Evolutionary conservation across 805 yeast species (phyloP), one percentile per base, ranked within the genome.

Genomic region (Barnettozyma botsteinii): DNA sequence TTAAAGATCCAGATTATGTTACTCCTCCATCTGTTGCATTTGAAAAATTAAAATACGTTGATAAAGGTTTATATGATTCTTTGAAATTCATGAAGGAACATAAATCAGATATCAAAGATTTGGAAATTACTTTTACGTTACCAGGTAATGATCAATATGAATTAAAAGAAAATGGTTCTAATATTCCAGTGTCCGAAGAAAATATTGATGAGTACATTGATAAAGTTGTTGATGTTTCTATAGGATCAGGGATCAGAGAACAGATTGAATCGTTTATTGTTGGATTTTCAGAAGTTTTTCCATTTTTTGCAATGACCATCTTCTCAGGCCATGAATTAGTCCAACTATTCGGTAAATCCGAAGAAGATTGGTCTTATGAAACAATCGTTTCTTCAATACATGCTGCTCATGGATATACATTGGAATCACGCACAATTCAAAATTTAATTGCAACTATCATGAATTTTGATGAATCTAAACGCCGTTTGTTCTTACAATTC

Each of bases 361-460:
- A 79, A 33, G 98, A 91, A 55, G 97, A 91, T 54, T 93, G 98
- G 97, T 72, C 83, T 0, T 59, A 60, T 30, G 75, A 70, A 31
- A 78, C 93, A 0, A 62, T 91, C 21, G 49, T 67, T 6, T 67
- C 75, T 2, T 69, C 80, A 0, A 65, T 91, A 13, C 76, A 76
- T 49, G 96, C 97, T 0, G 94, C 89, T 50, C 98, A 91, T 61
- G 98, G 98, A 2, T 91, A 83, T 54, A 73, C 75, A 4, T 72
- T 73, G 52, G 89, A 81, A 26, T 84, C 95, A 4, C 60, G 60
- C 13, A 69, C 81, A 0, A 76, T 91, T 4, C 72, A 69, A 42
- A 67, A 73, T 41, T 62, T 93, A 31, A 59, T 88, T n/a, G 67
- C 69, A 26, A 67, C 85, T 2, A 67, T 93, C 74, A 56, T 74